Conservation (phyloP, 2,329 filamentous ascomycete genomes). For the Diaporthe nobilis region DNA sequence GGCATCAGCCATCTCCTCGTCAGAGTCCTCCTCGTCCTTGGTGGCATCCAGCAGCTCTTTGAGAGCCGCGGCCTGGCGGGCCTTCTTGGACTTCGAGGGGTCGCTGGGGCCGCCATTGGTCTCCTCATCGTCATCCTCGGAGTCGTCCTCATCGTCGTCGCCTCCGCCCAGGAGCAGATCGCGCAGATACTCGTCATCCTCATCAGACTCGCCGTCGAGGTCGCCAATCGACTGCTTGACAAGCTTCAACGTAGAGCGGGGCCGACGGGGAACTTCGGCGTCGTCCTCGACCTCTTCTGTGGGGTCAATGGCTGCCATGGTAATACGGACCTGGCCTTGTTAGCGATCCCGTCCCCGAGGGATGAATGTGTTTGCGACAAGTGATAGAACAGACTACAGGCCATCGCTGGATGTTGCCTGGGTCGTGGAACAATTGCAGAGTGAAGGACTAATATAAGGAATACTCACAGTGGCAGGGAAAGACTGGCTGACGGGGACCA, state of each 20-base stretch:
- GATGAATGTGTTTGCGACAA: slow-evolving; percentile 7
- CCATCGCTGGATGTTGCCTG: neutral
- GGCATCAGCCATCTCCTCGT: slow-evolving; percentile 77
- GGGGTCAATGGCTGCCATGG: slow-evolving; percentile 98
- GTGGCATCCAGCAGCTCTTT: slow-evolving; percentile 83
- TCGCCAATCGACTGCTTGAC: slow-evolving; percentile 78
- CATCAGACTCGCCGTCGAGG: slow-evolving; percentile 72
- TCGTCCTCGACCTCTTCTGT: slow-evolving; percentile 79
- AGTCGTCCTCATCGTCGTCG: slow-evolving; percentile 67
- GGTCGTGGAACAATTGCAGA: neutral
- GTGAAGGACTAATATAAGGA: neutral
- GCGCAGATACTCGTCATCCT: slow-evolving; percentile 76
- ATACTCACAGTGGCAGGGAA: slow-evolving; percentile 86
- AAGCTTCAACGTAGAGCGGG: slow-evolving; percentile 91
- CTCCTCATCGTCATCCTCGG: slow-evolving; percentile 72
- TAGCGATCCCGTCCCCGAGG: slow-evolving; percentile 21
- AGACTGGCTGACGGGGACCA: slow-evolving; percentile 83
- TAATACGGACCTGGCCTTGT: slow-evolving; percentile 85
- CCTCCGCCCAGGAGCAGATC: slow-evolving; percentile 65
- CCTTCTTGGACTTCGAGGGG: slow-evolving; percentile 89
- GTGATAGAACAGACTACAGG: slow-evolving; percentile 13
- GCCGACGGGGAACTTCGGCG: slow-evolving; percentile 71
- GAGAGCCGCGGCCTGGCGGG: slow-evolving; percentile 81
- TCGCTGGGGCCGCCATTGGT: slow-evolving; percentile 92
- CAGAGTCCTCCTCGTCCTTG: slow-evolving; percentile 68